Evolutionary conservation across 148 eudicot genomes (phyloP), one percentile per base, ranked within the genome.

Genomic region (Camellia granthamiana): DNA sequence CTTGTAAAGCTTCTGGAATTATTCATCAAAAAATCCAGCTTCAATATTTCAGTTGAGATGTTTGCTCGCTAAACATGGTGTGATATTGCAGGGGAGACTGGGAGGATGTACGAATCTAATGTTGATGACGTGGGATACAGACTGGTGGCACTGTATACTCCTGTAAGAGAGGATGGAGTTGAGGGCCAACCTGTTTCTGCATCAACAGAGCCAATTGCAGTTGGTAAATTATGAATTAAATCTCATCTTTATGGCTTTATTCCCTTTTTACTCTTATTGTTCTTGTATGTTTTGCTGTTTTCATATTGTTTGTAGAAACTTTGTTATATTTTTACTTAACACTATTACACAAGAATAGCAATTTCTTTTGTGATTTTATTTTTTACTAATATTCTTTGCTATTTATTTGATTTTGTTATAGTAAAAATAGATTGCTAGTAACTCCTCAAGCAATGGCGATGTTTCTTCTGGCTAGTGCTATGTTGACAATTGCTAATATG

Each of bases 41-140:
- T 49, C 8, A 74, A 6, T 5, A 56, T 52, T 54, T 74, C 6
- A 58, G 77, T 14, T 74, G n/a, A 7, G n/a, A 67, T 41, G 30
- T 19, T 69, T 79, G 56, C 70, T 75, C 69, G 66, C 59, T 54
- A 41, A 41, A 63, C 43, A 68, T 80, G 68, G 10, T 47, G 18
- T 23, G 54, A n/a, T 69, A 62, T 82, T 88, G 51, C 85, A 94
- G 99, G 98, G 75, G 98, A 96, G 83, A 91, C 92, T 10, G 97
- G 99, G 75, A 94, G 97, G 83, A 96, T 96, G 99, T 96, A 96
- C 78, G 99, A 96, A 90, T 95, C 97, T 71, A 94, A 92, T 89
- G 99, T 96, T 72, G 99, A 96, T 87, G 99, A 96, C 81, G 99
- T 96, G 77, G 99, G 99, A 21, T 96, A 96, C 85, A 85, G 99